Percentiles rank a stretch among this genome's conserved stretches.
phyloP scores from a whole-genome alignment of 2,329 filamentous ascomycete species.

The Claviceps sp. region DNA sequence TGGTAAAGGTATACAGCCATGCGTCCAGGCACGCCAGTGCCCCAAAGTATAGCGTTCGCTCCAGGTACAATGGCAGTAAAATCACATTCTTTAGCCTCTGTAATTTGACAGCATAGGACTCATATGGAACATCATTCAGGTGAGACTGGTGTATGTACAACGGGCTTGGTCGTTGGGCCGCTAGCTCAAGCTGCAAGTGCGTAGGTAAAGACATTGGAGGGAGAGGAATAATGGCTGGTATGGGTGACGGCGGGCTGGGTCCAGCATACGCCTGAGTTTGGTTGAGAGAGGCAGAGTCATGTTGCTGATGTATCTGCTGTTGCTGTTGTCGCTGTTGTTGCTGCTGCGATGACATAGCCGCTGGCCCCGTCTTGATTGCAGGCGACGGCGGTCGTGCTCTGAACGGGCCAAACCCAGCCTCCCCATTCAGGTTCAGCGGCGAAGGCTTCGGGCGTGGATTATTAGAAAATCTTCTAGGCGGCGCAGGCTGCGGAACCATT shows the following conservation, averaged over 20 bases:
- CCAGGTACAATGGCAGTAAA: constrained; percentile 65
- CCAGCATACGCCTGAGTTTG: constrained; percentile 10
- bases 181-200: constrained; percentile 50
- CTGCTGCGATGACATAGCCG: constrained; percentile 11
- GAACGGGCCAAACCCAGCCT: constrained; percentile 9
- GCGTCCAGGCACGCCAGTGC: constrained; percentile 84
- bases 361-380: constrained; percentile 12
- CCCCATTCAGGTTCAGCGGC: constrained; percentile 30
- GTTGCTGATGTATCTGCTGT: constrained; percentile 1
- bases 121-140: constrained; percentile 56
- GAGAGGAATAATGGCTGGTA: constrained; percentile 43
- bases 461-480: constrained; percentile 36
- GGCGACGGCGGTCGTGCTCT: constrained; percentile 10
- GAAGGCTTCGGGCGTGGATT: constrained; percentile 30
- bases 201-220: constrained; percentile 56
- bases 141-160: constrained; percentile 52
- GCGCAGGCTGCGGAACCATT: constrained; percentile 13
- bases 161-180: constrained; percentile 47
- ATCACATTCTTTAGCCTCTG: constrained; percentile 85
- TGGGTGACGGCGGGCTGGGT: constrained; percentile 30
- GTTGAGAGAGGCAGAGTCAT: constrained; percentile 5
- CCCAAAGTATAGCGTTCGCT: constrained; percentile 77
- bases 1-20: constrained; percentile 94
- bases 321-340: background rate
- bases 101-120: constrained; percentile 84